phyloP scores from a whole-genome alignment of 768 basidiomycete species.

The Phylloporus sp. region DNA sequence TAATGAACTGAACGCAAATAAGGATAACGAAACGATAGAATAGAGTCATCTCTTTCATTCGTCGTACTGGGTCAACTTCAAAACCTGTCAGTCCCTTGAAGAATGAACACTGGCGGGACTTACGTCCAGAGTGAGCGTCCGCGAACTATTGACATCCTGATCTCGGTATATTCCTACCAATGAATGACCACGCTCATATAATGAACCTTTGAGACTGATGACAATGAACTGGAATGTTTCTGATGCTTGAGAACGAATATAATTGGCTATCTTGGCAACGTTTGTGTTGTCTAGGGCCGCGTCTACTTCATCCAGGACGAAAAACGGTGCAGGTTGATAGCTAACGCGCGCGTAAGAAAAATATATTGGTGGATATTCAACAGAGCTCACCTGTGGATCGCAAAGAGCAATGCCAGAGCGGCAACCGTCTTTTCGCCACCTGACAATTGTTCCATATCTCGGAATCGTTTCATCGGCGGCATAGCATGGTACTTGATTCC shows the following conservation, averaged over 20 bases:
- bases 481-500: constrained; percentile 99
- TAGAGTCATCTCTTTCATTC: constrained; percentile 13
- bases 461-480: constrained; percentile 99
- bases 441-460: constrained; percentile 98
- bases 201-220: constrained; percentile 91
- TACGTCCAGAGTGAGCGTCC: constrained; percentile 89
- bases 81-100: constrained; percentile 5
- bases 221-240: constrained; percentile 92
- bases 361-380: not conserved
- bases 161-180: constrained; percentile 94
- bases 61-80: constrained; percentile 28
- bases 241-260: constrained; percentile 82
- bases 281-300: constrained; percentile 99
- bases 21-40: constrained; percentile 17
- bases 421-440: constrained; percentile 99
- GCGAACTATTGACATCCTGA: constrained; percentile 89
- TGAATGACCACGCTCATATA: constrained; percentile 88
- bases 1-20: constrained; percentile 20
- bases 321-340: constrained; percentile 96
- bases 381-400: constrained; percentile 78
- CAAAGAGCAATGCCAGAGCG: constrained; percentile 92
- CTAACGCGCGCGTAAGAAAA: constrained; percentile 36
- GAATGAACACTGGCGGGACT: constrained; percentile 18
- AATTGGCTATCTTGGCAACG: constrained; percentile 91
- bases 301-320: constrained; percentile 98